These are phyloP conservation scores for Hypoxylon crocopeplum DNA, from an alignment of 495 filamentous ascomycete genomes.

Conservation along the genomic window DNA sequence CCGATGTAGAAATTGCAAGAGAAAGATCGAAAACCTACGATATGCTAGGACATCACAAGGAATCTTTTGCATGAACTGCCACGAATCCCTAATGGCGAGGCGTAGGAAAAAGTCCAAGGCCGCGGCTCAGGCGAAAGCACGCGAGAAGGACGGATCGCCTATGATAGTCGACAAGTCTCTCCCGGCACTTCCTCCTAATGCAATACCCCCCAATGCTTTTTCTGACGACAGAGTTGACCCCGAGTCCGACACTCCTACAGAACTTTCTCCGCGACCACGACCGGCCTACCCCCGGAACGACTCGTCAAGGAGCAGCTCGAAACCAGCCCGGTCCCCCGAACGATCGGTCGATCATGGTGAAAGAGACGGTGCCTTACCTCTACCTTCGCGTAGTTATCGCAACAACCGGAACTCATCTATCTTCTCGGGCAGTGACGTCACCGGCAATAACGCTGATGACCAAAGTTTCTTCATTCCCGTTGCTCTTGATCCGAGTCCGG, in stretches of 20 bases:
- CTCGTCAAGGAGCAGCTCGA: slow-evolving; percentile 57
- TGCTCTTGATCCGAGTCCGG: slow-evolving; percentile 82
- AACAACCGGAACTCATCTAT: slow-evolving; percentile 76
- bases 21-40: slow-evolving; percentile 96
- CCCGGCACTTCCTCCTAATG: slow-evolving; percentile 85
- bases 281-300: slow-evolving; percentile 56
- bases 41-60: slow-evolving; percentile 98
- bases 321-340: slow-evolving; percentile 58
- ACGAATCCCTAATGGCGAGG: slow-evolving; percentile 97
- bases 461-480: slow-evolving; percentile 91
- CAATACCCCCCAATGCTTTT: slow-evolving; percentile 64
- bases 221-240: slow-evolving; percentile 72
- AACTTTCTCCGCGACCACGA: slow-evolving; percentile 71
- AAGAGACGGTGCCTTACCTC: slow-evolving; percentile 65
- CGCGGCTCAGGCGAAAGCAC: slow-evolving; percentile 63
- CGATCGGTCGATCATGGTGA: slow-evolving; percentile 42
- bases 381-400: slow-evolving; percentile 79
- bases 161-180: slow-evolving; percentile 91
- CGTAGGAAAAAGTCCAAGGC: slow-evolving; percentile 86
- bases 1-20: slow-evolving; percentile 96
- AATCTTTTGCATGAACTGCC: slow-evolving; percentile 99
- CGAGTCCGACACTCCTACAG: slow-evolving; percentile 77
- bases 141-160: slow-evolving; percentile 64
- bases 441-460: slow-evolving; percentile 56
- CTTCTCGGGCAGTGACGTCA: slow-evolving; percentile 63